Evolutionary conservation across 2,329 filamentous ascomycete genomes (phyloP), one percentile per base, ranked within the genome.

Genomic region (Cadophora malorum): DNA sequence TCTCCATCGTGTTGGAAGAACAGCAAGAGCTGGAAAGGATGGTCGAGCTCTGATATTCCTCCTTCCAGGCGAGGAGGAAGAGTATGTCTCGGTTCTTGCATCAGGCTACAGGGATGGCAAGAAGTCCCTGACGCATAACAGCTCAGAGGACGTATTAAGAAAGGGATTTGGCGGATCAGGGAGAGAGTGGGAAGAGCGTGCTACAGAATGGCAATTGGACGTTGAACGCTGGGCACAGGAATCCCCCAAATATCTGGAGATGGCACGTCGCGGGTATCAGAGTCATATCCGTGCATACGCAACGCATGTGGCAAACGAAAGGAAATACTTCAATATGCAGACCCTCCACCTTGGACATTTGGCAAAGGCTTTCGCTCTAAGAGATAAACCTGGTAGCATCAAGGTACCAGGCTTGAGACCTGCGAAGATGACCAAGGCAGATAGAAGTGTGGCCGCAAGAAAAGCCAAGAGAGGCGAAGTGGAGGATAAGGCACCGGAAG

Each of bases 251-350:
- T 87, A 91, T 49, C 86, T 97, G 4, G 93, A 97, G 74, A 86
- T 94, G 75, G 95, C 92, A 0, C 88, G 93, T 23, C 89, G 92
- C 73, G 96, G 91, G 0, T 99, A 92, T 82, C 93, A 96, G 77
- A 96, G 92, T 62, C 94, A 98, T 76, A 90, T 99, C 65, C 87
- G 96, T 65, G 96, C 96, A 0, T 99, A 99, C 78, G 94, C 96
- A 2, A 99, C 96, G 0, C 96, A 99, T 79, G 88, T 95, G 33
- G 90, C 92, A 35, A 90, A 90, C 53, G 96, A 99, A 81, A 86
- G 96, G 63, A 83, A 84, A 63, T 94, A 91, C 78, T 99, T 99
- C 79, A 92, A 98, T 79, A 96, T 97, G 79, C 94, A 93, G 69
- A 88, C 92, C 75, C 82, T 99, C 58, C 96, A 99, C 79, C 82